Percentiles rank a stretch among this genome's conserved stretches.
Conservation (phyloP, 306 rosid species). For the Fragaria nilgerrensis region DNA sequence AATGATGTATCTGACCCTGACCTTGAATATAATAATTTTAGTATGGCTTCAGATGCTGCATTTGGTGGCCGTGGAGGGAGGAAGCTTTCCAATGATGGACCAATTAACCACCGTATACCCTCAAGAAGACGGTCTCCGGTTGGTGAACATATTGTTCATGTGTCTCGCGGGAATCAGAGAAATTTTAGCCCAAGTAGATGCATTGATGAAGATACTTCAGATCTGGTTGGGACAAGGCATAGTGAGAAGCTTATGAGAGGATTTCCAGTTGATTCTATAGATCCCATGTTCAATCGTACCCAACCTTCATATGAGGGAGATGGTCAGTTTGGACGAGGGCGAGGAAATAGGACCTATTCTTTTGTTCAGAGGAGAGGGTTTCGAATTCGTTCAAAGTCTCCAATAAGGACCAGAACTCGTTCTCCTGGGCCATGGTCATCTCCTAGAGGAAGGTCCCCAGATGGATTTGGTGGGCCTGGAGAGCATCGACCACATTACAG, state of each 20-base stretch:
- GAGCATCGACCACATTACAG: slow-evolving; percentile 62
- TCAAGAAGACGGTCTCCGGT: slow-evolving; percentile 75
- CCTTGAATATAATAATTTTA: slow-evolving; percentile 48
- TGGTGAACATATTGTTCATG: slow-evolving; percentile 46
- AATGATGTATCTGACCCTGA: slow-evolving; percentile 48
- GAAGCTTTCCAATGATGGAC: slow-evolving; percentile 57
- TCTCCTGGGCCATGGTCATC: slow-evolving; percentile 78
- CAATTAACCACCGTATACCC: slow-evolving; percentile 41
- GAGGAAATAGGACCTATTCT: slow-evolving; percentile 61
- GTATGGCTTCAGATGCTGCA: slow-evolving; percentile 49
- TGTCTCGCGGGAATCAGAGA: slow-evolving; percentile 62
- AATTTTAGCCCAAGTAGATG: slow-evolving; percentile 63
- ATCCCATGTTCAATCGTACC: slow-evolving; percentile 51
- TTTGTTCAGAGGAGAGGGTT: slow-evolving; percentile 59
- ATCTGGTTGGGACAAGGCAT: slow-evolving; percentile 58
- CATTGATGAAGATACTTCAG: slow-evolving; percentile 52
- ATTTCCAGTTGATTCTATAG: slow-evolving; percentile 48
- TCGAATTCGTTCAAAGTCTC: slow-evolving; percentile 67
- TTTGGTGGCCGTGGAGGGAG: slow-evolving; percentile 68
- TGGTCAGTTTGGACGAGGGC: slow-evolving; percentile 52
- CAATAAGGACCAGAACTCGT: slow-evolving; percentile 71
- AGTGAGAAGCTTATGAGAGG: slow-evolving; percentile 60
- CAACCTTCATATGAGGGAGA: slow-evolving; percentile 59
- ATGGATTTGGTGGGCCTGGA: slow-evolving; percentile 68
- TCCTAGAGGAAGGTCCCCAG: slow-evolving; percentile 74